A percentile compares a stretch with the other conserved stretches of the same genome.
Evolutionary conservation across 441 rosid genomes (phyloP).

Genomic region (Viola pubescens): DNA sequence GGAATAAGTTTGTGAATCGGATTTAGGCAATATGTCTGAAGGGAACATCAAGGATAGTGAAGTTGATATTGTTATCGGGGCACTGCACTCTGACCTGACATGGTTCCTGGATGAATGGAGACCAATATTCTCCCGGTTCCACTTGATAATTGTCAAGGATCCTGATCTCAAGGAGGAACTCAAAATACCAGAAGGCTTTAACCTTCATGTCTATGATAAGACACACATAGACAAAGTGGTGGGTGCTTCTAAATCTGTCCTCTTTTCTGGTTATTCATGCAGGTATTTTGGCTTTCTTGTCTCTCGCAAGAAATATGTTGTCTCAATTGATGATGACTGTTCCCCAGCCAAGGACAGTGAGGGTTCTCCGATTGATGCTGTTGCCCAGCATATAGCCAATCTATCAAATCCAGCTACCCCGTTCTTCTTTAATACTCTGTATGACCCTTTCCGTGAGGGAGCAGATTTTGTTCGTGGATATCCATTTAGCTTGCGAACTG

Average conservation of each 20-base stretch:
- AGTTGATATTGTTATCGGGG: slow-evolving; percentile 88
- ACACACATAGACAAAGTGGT: slow-evolving; percentile 57
- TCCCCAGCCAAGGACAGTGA: slow-evolving; percentile 65
- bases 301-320: slow-evolving; percentile 68
- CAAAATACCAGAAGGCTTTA: slow-evolving; percentile 70
- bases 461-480: slow-evolving; percentile 96
- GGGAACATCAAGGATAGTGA: slow-evolving; percentile 53
- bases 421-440: slow-evolving; percentile 86
- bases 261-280: slow-evolving; percentile 86
- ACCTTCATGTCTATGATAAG: slow-evolving; percentile 53
- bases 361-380: slow-evolving; percentile 65
- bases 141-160: slow-evolving; percentile 81
- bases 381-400: slow-evolving; percentile 65
- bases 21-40: slow-evolving; percentile 41
- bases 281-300: slow-evolving; percentile 84
- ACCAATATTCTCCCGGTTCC: slow-evolving; percentile 61
- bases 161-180: slow-evolving; percentile 88
- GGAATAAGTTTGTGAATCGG: slow-evolving; percentile 13
- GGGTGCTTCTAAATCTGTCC: slow-evolving; percentile 45
- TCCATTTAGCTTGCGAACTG: slow-evolving; percentile 85
- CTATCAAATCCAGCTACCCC: slow-evolving; percentile 82
- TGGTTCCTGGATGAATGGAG: slow-evolving; percentile 71
- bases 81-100: slow-evolving; percentile 62
- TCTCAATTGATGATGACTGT: slow-evolving; percentile 84
- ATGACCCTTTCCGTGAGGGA: slow-evolving; percentile 75